Conservation (phyloP, 805 yeast species). For the Yarrowia deformans region DNA sequence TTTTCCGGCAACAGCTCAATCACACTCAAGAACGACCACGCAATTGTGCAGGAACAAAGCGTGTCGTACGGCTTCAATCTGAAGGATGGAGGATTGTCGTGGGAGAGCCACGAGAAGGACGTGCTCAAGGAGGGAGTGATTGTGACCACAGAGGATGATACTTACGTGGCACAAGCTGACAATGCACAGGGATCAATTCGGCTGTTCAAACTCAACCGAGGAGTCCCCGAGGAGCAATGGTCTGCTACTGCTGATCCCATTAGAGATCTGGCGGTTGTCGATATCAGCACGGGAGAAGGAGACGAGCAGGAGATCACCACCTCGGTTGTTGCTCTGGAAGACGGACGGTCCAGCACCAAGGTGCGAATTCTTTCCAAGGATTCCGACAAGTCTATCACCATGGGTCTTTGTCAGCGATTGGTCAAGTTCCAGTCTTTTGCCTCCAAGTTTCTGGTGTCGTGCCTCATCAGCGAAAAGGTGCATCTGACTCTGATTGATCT, state of each 20-base stretch:
- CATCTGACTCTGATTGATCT: conserved; percentile 26
- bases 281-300: conserved; percentile 4
- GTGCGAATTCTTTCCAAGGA: conserved; percentile 20
- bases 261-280: conserved; percentile 23
- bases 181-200: conserved; percentile 5
- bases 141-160: conserved; percentile 28
- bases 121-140: conserved; percentile 14
- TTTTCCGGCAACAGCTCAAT: conserved; percentile 11
- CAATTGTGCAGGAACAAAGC: conserved; percentile 1
- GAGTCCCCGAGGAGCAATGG: conserved; percentile 34
- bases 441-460: conserved; percentile 37
- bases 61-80: conserved; percentile 34
- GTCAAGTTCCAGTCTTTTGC: conserved; percentile 23
- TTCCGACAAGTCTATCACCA: conserved; percentile 2
- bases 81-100: conserved; percentile 21
- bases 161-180: conserved; percentile 26
- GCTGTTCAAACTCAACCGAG: conserved; percentile 26
- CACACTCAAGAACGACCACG: conserved; percentile 32
- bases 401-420: conserved; percentile 33
- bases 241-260: conserved; percentile 10
- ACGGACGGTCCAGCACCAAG: conserved; percentile 30
- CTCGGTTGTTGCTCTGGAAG: conserved; percentile 29
- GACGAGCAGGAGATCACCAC: conserved; percentile 1
- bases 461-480: conserved; percentile 26
- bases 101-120: conserved; percentile 29